These are phyloP conservation scores for Phytopythium kandeliae DNA, from an alignment of 352 stramenopile genomes.

Conservation along the genomic window DNA sequence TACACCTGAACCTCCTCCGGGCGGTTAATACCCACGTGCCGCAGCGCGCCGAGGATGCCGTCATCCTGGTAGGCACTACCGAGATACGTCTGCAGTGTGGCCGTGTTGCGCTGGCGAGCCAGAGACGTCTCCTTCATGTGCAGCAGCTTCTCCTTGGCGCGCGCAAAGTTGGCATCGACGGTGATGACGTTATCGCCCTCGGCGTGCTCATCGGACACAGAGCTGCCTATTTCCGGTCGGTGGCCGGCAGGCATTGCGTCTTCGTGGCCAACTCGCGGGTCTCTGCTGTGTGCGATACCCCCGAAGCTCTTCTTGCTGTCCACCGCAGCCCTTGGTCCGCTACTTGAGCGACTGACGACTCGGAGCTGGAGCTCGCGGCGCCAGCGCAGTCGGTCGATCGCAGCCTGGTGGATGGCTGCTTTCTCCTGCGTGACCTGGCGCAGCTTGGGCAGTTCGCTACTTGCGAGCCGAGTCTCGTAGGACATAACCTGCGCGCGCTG, in stretches of 20 bases:
- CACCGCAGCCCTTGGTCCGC: background rate
- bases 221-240: too few relatives aligned
- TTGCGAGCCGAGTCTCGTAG: constrained; percentile 61
- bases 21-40: constrained; percentile 76
- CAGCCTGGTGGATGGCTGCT: constrained; percentile 53
- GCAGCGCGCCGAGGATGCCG: constrained; percentile 58
- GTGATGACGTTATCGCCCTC: background rate
- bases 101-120: constrained; percentile 46
- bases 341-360: constrained; percentile 25
- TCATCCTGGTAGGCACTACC: constrained; percentile 70
- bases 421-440: constrained; percentile 64
- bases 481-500: constrained; percentile 63
- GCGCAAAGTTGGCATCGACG: constrained; percentile 40
- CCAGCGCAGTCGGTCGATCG: constrained; percentile 58
- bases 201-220: too few relatives aligned
- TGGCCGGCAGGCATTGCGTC: background rate
- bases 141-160: constrained; percentile 66
- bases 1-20: constrained; percentile 65
- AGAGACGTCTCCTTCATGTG: constrained; percentile 68
- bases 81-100: constrained; percentile 65
- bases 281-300: background rate
- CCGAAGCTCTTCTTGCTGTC: constrained; percentile 10
- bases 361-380: constrained; percentile 59
- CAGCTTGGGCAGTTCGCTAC: constrained; percentile 59
- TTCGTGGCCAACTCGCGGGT: background rate